Evolutionary conservation across 805 yeast genomes (phyloP), one percentile per base, ranked within the genome.

Genomic region (Candida schatavii): DNA sequence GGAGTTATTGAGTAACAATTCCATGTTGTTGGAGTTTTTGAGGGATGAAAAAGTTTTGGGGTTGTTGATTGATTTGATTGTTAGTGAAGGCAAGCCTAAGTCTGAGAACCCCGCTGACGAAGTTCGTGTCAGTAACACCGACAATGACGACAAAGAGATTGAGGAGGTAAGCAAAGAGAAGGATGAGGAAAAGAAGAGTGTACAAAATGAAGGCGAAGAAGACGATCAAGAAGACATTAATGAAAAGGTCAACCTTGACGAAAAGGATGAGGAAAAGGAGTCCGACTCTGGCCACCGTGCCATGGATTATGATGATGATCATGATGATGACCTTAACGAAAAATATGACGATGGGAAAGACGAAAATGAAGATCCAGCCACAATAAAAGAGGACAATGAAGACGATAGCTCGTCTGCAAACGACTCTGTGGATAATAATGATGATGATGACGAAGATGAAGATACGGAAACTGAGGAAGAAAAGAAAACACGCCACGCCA

Each of bases 1-100:
- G 46, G 75, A 70, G 40, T 55, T 70, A 31, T 56, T 68, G 40
- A 59, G 69, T 21, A 70, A 70, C 54, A 70, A 70, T 47, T 64
- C 74, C 5, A 54, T 62, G 52, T 56, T 70, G 38, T 54, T 70
- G 39, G 75, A 70, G 48, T 70, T 68, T 40, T 59, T 70, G 40
- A 46, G 75, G 15, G 70, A 66, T 29, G 71, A 66, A 21, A 44
- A 51, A 3, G 68, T 69, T 2, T 56, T 70, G 45, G 48, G 51
- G 21, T 49, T 64, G 42, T 61, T 70, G 45, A 70, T 66, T 21
- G 71, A 66, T 42, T 53, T 70, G 47, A 69, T 70, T 14, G 61
- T 66, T 20, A 46, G 48, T 22, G 69, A 66, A 39, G 70, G 69
- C 4, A 43, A 43, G 15, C 10, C 35, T 4, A 15, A 39, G 27